A percentile compares a stretch with the other conserved stretches of the same genome.
phyloP scores from a whole-genome alignment of 2,329 filamentous ascomycete species.

The Microsporum ferrugineum region DNA sequence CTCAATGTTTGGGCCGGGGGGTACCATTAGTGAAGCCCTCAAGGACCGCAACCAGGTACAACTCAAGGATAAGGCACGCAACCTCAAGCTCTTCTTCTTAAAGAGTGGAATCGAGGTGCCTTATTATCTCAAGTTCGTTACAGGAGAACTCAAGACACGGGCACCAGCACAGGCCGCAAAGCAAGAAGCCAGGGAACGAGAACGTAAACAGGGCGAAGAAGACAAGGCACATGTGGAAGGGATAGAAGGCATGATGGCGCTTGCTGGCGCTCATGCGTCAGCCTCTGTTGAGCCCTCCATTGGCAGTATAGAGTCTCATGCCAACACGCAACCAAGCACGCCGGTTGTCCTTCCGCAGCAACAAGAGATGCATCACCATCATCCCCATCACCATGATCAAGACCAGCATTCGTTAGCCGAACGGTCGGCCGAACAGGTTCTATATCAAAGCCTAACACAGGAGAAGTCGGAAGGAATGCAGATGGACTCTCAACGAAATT shows the following conservation, averaged over 20 bases:
- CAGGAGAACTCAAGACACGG: slow-evolving; percentile 76
- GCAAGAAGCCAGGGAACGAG: slow-evolving; percentile 37
- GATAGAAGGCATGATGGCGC: slow-evolving; percentile 38
- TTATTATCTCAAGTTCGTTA: slow-evolving; percentile 75
- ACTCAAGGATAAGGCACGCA: slow-evolving; percentile 82
- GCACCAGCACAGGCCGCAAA: slow-evolving; percentile 54
- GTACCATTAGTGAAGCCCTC: slow-evolving; percentile 67
- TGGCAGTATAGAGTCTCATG: slow-evolving; percentile 15
- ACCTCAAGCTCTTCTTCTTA: slow-evolving; percentile 80
- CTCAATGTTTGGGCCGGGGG: slow-evolving; percentile 67
- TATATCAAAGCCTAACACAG: slow-evolving; percentile 35
- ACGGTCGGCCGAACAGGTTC: slow-evolving; percentile 32
- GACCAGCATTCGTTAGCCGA: slow-evolving; percentile 21
- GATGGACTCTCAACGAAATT: slow-evolving; percentile 23
- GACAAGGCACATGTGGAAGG: slow-evolving; percentile 39
- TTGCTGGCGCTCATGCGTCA: slow-evolving; percentile 33
- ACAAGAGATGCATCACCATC: neutral
- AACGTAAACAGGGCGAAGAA: slow-evolving; percentile 36
- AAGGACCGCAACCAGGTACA: slow-evolving; percentile 87
- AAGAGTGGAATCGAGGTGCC: slow-evolving; percentile 88
- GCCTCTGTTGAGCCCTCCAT: slow-evolving; percentile 12
- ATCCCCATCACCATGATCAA: slow-evolving; percentile 9
- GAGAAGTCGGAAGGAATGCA: slow-evolving; percentile 30
- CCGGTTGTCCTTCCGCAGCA: slow-evolving; percentile 1
- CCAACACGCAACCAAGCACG: slow-evolving; percentile 23